These are phyloP conservation scores for Wickerhamiella galacta DNA, from an alignment of 805 yeast genomes.

Conservation along the genomic window DNA sequence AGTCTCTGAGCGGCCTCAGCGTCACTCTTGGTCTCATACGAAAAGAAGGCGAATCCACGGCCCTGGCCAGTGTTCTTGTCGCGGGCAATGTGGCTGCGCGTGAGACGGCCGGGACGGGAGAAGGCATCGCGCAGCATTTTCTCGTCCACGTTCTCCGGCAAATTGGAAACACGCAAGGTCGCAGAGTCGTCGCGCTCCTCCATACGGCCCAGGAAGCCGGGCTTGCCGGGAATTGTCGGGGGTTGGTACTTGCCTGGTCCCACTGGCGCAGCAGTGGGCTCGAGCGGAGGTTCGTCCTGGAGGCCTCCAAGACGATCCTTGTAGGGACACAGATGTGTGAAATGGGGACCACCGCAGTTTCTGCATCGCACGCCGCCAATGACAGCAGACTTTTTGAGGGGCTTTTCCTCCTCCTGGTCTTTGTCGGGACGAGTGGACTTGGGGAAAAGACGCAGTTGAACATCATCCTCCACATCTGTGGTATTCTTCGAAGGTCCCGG, in stretches of 20 bases:
- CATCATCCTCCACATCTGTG: conserved; percentile 62
- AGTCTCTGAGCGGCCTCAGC: conserved; percentile 66
- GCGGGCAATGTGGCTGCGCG: conserved; percentile 70
- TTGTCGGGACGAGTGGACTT: conserved; percentile 25
- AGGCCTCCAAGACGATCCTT: conserved; percentile 63
- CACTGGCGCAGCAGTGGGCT: conserved; percentile 19
- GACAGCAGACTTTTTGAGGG: conserved; percentile 31
- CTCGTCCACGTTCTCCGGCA: conserved; percentile 74
- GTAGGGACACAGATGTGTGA: conserved; percentile 89
- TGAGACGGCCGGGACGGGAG: conserved; percentile 44
- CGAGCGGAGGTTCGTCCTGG: conserved; percentile 22
- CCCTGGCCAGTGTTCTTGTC: conserved; percentile 88
- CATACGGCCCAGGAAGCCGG: conserved; percentile 16
- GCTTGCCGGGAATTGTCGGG: conserved; percentile 38
- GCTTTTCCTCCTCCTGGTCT: conserved; percentile 31
- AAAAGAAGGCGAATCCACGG: conserved; percentile 89
- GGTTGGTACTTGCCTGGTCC: conserved; percentile 38
- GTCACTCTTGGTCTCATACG: conserved; percentile 37
- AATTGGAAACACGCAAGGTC: conserved; percentile 80
- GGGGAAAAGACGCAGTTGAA: conserved; percentile 51
- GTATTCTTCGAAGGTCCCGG: conserved; percentile 88
- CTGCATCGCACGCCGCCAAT: conserved; percentile 46
- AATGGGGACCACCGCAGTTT: conserved; percentile 86
- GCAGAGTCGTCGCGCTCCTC: conserved; percentile 67
- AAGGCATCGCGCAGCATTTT: conserved; percentile 59